Conservation (phyloP, 1,284 basidiomycete genomes). For the Farysia itapuensis region DNA sequence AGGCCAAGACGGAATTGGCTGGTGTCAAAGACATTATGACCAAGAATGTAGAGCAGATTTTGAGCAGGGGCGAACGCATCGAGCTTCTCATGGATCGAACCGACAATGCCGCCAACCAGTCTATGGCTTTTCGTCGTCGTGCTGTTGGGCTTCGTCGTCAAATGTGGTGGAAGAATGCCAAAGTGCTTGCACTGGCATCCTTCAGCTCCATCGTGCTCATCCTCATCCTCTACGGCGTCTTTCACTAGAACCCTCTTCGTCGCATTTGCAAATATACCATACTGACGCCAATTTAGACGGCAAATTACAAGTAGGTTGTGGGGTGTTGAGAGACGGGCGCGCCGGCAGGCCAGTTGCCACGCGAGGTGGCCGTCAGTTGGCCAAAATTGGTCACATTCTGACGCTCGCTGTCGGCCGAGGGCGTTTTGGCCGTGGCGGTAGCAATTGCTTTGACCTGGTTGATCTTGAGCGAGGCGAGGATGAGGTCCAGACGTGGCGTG, state of each 20-base stretch:
- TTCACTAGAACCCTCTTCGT: slow-evolving; percentile 3
- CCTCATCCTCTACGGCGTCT: slow-evolving; percentile 20
- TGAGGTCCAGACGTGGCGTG: slow-evolving; percentile 50
- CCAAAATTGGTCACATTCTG: slow-evolving; percentile 3
- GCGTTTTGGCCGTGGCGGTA: background rate
- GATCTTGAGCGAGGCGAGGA: slow-evolving; percentile 44
- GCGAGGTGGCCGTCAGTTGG: slow-evolving; percentile 12
- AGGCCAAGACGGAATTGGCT: slow-evolving; percentile 85
- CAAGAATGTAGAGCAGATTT: slow-evolving; percentile 69
- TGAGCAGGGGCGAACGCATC: slow-evolving; percentile 89
- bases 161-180: slow-evolving; percentile 84
- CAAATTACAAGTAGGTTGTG: slow-evolving; percentile 8
- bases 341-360: slow-evolving; percentile 27
- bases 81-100: slow-evolving; percentile 97
- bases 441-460: slow-evolving; percentile 32
- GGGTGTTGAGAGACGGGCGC: slow-evolving; percentile 13
- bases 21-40: slow-evolving; percentile 98
- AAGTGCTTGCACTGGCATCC: slow-evolving; percentile 72
- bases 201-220: slow-evolving; percentile 71
- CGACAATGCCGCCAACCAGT: slow-evolving; percentile 89
- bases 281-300: background rate
- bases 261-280: background rate
- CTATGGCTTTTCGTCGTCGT: slow-evolving; percentile 90
- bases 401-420: background rate
- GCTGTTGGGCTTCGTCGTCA: slow-evolving; percentile 81